Conservation (phyloP, 2,329 filamentous ascomycete genomes). For the Fusarium irregulare region DNA sequence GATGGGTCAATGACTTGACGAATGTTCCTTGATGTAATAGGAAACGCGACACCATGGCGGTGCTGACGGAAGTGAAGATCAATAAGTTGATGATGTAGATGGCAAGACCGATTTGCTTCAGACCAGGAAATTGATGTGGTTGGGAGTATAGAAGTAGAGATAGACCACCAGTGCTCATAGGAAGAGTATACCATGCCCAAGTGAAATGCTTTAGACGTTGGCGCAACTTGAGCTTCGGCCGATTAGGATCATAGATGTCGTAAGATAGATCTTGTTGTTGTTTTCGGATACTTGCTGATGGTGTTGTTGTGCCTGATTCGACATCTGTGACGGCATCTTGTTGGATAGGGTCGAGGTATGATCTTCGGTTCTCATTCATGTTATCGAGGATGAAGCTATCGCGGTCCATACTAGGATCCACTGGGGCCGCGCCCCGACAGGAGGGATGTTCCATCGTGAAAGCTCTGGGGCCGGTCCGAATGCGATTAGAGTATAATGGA, state of each 20-base stretch:
- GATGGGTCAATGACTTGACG: constrained; percentile 67
- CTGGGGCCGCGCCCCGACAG: not conserved
- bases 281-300: constrained; percentile 4
- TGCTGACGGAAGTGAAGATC: constrained; percentile 68
- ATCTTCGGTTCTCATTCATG: not conserved
- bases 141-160: constrained; percentile 72
- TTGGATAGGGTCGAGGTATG: not conserved
- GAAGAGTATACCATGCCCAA: constrained; percentile 80
- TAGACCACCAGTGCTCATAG: constrained; percentile 80
- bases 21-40: constrained; percentile 66
- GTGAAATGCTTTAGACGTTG: constrained; percentile 68
- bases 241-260: constrained; percentile 31
- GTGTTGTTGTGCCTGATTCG: constrained; percentile 21
- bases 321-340: constrained; percentile 9
- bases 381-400: constrained; percentile 20
- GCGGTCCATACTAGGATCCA: not conserved
- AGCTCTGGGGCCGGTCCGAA: not conserved
- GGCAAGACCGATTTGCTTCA: constrained; percentile 71
- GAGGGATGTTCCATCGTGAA: not conserved
- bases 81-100: constrained; percentile 76
- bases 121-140: constrained; percentile 72
- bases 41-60: constrained; percentile 69
- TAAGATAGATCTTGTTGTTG: constrained; percentile 1
- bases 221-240: constrained; percentile 53
- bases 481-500: not conserved